Evolutionary conservation across 768 basidiomycete genomes (phyloP).

Genomic region (Lactifluus pinguis): DNA sequence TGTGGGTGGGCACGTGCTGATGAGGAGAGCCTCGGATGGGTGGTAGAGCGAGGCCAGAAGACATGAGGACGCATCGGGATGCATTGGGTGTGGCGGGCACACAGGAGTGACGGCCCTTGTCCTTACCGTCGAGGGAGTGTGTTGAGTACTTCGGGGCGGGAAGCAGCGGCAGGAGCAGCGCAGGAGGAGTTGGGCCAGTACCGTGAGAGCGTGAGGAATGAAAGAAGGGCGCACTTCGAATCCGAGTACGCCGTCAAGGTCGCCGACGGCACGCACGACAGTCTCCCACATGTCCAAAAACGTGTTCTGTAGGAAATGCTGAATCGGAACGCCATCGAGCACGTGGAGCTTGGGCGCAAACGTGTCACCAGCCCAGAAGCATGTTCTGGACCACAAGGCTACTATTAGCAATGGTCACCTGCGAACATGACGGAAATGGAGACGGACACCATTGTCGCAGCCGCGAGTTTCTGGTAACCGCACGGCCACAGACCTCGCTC

Average conservation of each 20-base stretch:
- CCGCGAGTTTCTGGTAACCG: constrained; percentile 89
- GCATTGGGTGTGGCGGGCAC: too few species aligned
- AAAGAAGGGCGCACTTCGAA: constrained; percentile 56
- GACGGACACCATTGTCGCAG: constrained; percentile 83
- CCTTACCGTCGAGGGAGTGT: too few species aligned
- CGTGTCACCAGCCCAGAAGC: constrained; percentile 87
- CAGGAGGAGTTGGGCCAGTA: too few species aligned
- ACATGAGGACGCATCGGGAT: too few species aligned
- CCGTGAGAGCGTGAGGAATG: too few species aligned
- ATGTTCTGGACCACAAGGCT: constrained; percentile 48
- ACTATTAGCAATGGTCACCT: background rate
- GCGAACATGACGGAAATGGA: background rate
- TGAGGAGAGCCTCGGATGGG: too few species aligned
- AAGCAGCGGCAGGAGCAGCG: too few species aligned
- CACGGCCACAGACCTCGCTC: constrained; percentile 89
- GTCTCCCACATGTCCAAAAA: constrained; percentile 72
- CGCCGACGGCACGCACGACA: constrained; percentile 59
- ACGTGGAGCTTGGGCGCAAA: constrained; percentile 71
- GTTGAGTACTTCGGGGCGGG: too few species aligned
- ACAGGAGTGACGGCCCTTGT: too few species aligned
- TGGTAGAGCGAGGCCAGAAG: too few species aligned
- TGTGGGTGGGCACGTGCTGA: too few species aligned
- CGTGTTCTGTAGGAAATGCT: constrained; percentile 72
- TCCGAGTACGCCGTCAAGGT: constrained; percentile 73
- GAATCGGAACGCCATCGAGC: constrained; percentile 52